Conservation (phyloP, 2,329 filamentous ascomycete species). For the Aphanoascus verrucosus region DNA sequence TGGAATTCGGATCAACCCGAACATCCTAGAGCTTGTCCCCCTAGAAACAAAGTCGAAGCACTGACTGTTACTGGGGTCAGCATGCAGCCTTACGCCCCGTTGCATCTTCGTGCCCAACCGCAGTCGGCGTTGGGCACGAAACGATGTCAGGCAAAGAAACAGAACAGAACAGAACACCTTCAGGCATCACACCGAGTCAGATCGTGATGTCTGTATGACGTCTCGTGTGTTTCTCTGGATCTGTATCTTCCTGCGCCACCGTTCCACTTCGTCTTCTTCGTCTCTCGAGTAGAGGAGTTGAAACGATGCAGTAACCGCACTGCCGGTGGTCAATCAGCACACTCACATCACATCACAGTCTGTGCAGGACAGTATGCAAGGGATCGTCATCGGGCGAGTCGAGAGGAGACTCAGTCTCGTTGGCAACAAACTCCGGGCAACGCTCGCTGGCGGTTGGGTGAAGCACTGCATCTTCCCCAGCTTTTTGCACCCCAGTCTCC, state of each 20-base stretch:
- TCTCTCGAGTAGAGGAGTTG: neutral
- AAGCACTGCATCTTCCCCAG: neutral
- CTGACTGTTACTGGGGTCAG: too few relatives aligned
- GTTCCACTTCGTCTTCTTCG: neutral
- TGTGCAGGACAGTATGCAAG: neutral
- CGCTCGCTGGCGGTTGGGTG: neutral
- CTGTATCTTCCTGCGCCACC: neutral
- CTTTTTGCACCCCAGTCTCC: neutral
- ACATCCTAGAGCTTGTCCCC: neutral
- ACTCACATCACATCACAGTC: too few relatives aligned
- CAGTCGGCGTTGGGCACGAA: neutral
- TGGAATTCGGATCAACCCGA: too few relatives aligned
- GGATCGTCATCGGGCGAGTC: constrained; percentile 4
- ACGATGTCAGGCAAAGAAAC: neutral
- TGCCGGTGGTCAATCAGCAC: neutral
- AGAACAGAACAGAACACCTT: too few relatives aligned
- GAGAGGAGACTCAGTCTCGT: neutral
- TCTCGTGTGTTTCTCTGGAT: neutral
- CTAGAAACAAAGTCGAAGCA: neutral
- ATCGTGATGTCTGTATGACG: neutral
- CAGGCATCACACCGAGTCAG: too few relatives aligned
- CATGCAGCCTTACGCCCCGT: constrained; percentile 8
- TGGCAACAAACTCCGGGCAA: neutral
- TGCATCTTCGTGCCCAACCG: neutral
- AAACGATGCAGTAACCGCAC: constrained; percentile 1